Conservation (phyloP, 1,284 basidiomycete genomes). For the Irpex sp. region DNA sequence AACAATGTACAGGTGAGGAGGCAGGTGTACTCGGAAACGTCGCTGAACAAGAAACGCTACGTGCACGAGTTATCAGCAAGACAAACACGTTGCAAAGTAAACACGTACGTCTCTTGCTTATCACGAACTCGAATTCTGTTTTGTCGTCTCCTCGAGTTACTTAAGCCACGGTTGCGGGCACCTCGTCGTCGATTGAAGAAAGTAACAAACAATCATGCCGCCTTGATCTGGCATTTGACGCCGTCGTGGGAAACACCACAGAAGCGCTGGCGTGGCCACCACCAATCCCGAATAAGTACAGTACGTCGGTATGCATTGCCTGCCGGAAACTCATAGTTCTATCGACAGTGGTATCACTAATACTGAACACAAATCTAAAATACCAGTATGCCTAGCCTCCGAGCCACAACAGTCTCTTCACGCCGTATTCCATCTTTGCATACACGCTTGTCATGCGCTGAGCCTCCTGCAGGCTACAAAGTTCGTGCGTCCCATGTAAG, state of each 20-base stretch:
- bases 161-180: neutral
- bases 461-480: conserved; percentile 70
- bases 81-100: neutral
- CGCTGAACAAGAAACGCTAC: conserved; percentile 1
- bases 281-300: too few relatives aligned
- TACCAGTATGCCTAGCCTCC: conserved; percentile 42
- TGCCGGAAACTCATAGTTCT: too few relatives aligned
- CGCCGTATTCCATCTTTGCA: conserved; percentile 87
- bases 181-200: neutral
- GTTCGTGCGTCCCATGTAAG: conserved; percentile 11
- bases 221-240: neutral
- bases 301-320: too few relatives aligned
- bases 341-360: too few relatives aligned
- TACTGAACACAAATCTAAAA: neutral
- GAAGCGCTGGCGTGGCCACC: neutral
- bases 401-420: conserved; percentile 86
- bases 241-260: neutral
- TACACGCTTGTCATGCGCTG: conserved; percentile 79
- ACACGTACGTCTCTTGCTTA: neutral
- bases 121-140: neutral
- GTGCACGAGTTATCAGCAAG: conserved; percentile 1
- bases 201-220: neutral
- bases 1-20: conserved; percentile 22
- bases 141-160: neutral
- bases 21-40: neutral